Evolutionary conservation across 768 basidiomycete species (phyloP).

Genomic region (Podaxis rugospora): DNA sequence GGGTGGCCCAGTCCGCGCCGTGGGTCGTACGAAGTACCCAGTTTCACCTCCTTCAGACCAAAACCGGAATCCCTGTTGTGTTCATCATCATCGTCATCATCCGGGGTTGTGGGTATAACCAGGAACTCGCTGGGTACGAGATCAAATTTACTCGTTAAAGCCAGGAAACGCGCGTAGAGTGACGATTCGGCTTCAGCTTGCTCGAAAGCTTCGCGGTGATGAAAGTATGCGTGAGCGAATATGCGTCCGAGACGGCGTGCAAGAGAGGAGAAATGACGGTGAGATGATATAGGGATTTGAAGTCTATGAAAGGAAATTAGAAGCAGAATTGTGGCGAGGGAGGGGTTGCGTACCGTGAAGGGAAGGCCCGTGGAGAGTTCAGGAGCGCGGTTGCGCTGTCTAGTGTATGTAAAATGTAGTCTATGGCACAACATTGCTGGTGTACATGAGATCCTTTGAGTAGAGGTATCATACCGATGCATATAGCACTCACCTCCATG

Average conservation of each 20-base stretch:
- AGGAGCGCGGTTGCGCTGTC: slow-evolving; percentile 91
- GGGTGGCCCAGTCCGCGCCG: background rate
- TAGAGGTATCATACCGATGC: background rate
- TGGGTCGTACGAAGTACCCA: slow-evolving; percentile 9
- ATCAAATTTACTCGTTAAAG: slow-evolving; percentile 73
- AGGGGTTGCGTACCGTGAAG: slow-evolving; percentile 61
- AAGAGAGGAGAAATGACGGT: slow-evolving; percentile 86
- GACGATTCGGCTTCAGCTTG: slow-evolving; percentile 89
- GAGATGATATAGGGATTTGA: slow-evolving; percentile 74
- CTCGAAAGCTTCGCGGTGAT: slow-evolving; percentile 88
- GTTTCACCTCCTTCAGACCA: background rate
- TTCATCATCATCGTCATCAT: slow-evolving; percentile 17
- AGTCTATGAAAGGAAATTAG: slow-evolving; percentile 43
- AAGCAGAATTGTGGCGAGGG: background rate
- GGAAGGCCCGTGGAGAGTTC: slow-evolving; percentile 88
- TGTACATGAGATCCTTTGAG: background rate
- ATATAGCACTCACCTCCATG: slow-evolving; percentile 61
- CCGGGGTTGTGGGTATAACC: slow-evolving; percentile 52
- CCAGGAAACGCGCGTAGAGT: slow-evolving; percentile 85
- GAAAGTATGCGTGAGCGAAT: slow-evolving; percentile 95
- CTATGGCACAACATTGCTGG: slow-evolving; percentile 94
- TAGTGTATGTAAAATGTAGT: slow-evolving; percentile 90
- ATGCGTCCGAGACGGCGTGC: slow-evolving; percentile 90
- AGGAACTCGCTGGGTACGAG: slow-evolving; percentile 82
- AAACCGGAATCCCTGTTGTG: slow-evolving; percentile 25